These are phyloP conservation scores for Rauvolfia tetraphylla DNA, from an alignment of 257 asterid genomes.

Conservation along the genomic window DNA sequence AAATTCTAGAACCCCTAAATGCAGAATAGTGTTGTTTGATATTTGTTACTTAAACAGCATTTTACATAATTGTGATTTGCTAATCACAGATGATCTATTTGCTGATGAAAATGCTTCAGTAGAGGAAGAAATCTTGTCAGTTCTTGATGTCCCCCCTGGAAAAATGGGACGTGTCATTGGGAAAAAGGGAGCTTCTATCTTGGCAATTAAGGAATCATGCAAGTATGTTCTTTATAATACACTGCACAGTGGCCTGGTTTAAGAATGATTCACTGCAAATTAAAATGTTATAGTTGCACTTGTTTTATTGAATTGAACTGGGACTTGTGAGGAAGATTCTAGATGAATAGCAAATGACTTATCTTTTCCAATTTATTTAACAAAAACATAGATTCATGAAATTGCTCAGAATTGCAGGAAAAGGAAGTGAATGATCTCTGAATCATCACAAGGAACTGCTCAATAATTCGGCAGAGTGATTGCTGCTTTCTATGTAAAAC, in stretches of 20 bases:
- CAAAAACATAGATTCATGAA: background rate
- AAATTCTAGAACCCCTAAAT: background rate
- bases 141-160: constrained; percentile 81
- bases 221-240: constrained; percentile 41
- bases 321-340: background rate
- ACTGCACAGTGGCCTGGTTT: background rate
- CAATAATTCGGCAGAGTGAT: background rate
- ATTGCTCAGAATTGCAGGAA: background rate
- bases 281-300: background rate
- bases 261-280: no score
- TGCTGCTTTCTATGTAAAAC: background rate
- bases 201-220: constrained; percentile 82
- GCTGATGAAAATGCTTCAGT: constrained; percentile 49
- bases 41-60: background rate
- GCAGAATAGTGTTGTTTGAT: background rate
- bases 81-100: constrained; percentile 51
- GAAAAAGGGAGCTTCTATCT: constrained; percentile 70
- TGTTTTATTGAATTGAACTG: constrained; percentile 1
- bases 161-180: constrained; percentile 95
- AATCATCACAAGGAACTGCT: background rate
- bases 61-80: constrained; percentile 9
- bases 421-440: background rate
- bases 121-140: constrained; percentile 79
- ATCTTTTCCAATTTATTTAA: background rate
- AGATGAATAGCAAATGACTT: background rate